Base-by-base conservation (phyloP, 768 basidiomycete genomes). In the Trametes maxima region DNA sequence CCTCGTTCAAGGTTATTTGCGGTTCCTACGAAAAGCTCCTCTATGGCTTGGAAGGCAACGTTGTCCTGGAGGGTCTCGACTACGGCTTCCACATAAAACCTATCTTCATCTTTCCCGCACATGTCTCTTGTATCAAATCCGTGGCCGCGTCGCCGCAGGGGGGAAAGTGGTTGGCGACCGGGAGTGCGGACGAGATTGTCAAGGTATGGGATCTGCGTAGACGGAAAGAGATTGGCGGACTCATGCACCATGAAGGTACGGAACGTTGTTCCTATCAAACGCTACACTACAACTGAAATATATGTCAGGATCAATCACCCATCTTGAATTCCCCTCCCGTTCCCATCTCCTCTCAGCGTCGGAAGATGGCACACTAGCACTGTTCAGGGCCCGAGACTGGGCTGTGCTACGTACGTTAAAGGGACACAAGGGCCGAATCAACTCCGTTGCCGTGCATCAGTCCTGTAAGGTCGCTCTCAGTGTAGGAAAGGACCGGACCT, bases 11-110 rank as follows among this genome's bases (percentile, higher is more conserved):
- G 74, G 75, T 98, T 64, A 79, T 98, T 24, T 92, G 89, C 0
- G 97, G 97, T 0, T 93, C 95, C 17, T 99, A 98, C 74, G 97
- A 99, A 79, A 97, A 95, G 69, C 80, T 98, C 16, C 81, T 99
- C 17, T 98, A 97, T 67, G 95, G 95, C 13, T 78, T 97, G 17
- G 83, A 93, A 60, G 93, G 89, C 37, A 78, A 83, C 0, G 76
- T 84, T 46, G 69, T 75, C 51, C 67, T 77, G 57, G 58, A 72
- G 3, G 67, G 67, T 43, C 52, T 72, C 49, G 68, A 70, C 24
- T 73, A 74, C 63, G 68, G 70, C 51, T 78, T 79, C 54, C 63
- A 72, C 21, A 69, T 96, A 28, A 85, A 86, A 56, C 94, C 97
- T 0, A 82, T 92, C 45, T 99, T 99, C 75, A 92, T 94, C 64